Percentiles rank a stretch among this genome's conserved stretches.
These are phyloP conservation scores for Candida tunisiensis DNA, from an alignment of 1,139 yeast species.

Conservation along the genomic window DNA sequence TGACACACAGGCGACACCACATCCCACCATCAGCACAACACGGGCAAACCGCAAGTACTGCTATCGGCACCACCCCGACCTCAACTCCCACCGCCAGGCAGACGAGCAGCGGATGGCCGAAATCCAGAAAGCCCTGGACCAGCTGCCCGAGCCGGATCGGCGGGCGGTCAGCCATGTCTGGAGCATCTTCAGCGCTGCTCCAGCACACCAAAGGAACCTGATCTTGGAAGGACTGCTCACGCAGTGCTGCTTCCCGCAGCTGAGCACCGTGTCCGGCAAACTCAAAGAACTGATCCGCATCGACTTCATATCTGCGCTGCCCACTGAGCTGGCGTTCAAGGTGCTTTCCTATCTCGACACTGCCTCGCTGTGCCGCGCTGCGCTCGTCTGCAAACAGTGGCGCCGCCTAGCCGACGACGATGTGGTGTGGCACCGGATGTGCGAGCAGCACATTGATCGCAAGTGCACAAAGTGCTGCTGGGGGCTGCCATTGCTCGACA, in stretches of 20 bases:
- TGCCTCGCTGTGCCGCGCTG: conserved; percentile 79
- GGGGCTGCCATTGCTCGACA: conserved; percentile 79
- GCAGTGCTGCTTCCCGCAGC: conserved; percentile 91
- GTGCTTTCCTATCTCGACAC: conserved; percentile 83
- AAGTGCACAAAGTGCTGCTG: conserved; percentile 98
- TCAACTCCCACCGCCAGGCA: conserved; percentile 50
- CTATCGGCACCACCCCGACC: conserved; percentile 83
- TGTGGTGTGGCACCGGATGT: conserved; percentile 95
- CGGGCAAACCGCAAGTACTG: conserved; percentile 37
- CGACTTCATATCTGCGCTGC: conserved; percentile 74
- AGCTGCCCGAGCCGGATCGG: conserved; percentile 45
- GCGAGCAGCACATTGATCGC: conserved; percentile 93
- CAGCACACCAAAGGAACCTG: conserved; percentile 47
- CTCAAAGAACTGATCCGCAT: conserved; percentile 67
- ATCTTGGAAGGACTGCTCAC: conserved; percentile 71
- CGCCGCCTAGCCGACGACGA: conserved; percentile 85
- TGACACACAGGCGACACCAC: not conserved
- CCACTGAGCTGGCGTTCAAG: conserved; percentile 71
- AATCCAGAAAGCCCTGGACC: conserved; percentile 29
- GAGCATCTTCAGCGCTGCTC: conserved; percentile 65
- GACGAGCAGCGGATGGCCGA: conserved; percentile 49
- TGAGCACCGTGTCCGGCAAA: conserved; percentile 68
- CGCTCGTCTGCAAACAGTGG: conserved; percentile 84
- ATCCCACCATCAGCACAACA: not conserved
- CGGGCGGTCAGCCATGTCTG: conserved; percentile 61